A percentile compares a stretch with the other conserved stretches of the same genome.
phyloP scores from a whole-genome alignment of 441 rosid genomes.

The Euphorbia corollata region DNA sequence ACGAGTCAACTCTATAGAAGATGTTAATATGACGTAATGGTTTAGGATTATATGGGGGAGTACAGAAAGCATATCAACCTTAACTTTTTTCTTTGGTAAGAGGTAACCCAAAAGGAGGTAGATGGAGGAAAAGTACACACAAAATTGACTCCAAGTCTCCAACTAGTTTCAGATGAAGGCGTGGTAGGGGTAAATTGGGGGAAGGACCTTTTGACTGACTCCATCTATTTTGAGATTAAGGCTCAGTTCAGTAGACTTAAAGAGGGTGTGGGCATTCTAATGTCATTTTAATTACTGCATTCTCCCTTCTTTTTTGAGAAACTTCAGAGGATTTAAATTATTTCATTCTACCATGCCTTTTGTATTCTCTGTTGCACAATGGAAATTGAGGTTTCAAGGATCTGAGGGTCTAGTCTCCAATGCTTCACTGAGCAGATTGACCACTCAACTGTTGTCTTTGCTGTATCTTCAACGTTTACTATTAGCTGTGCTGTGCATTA shows the following conservation, averaged over 20 bases:
- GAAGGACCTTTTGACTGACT: background rate
- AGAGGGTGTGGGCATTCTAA: background rate
- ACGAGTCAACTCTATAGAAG: background rate
- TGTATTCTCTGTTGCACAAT: background rate
- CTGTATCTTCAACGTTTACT: background rate
- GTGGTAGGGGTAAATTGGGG: background rate
- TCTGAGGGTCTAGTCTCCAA: background rate
- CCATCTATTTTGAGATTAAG: background rate
- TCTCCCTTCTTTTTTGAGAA: background rate
- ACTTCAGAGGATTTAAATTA: background rate
- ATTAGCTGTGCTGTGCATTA: background rate
- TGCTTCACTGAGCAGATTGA: background rate
- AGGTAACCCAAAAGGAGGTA: background rate
- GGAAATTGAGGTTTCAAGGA: slow-evolving; percentile 3
- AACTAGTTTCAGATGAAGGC: background rate
- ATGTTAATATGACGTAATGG: background rate
- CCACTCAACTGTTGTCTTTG: background rate
- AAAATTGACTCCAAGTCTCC: background rate
- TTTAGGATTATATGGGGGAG: background rate
- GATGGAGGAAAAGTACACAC: background rate
- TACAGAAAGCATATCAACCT: background rate
- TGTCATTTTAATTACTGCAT: background rate
- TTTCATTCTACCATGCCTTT: background rate
- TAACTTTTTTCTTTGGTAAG: background rate
- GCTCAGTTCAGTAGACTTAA: background rate